A percentile compares a stretch with the other conserved stretches of the same genome.
These are phyloP conservation scores for Tremella mesenterica DNA, from an alignment of 768 basidiomycete species.

Conservation along the genomic window DNA sequence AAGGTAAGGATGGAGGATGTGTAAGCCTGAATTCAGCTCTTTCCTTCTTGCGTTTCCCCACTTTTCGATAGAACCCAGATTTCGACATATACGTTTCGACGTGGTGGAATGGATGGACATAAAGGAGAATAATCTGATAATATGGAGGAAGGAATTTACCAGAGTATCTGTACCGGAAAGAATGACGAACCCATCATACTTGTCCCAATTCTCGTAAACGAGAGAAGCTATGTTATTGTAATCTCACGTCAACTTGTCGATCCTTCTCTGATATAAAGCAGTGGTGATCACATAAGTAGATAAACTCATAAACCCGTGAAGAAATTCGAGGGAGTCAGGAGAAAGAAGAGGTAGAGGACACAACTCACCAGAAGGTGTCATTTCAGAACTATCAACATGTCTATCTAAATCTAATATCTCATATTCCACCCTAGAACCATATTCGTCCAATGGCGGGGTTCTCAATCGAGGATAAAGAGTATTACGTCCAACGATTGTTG, in stretches of 20 bases:
- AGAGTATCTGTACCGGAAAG: conserved; percentile 40
- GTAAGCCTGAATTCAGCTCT: conserved; percentile 30
- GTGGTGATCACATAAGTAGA: background rate
- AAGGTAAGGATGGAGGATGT: conserved; percentile 36
- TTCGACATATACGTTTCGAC: too few species aligned
- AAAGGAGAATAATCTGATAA: background rate
- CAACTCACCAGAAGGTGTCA: conserved; percentile 33
- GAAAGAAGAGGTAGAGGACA: background rate
- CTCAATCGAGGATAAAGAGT: conserved; percentile 22
- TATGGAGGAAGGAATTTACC: conserved; percentile 8
- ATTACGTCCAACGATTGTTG: conserved; percentile 17
- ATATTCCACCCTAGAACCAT: conserved; percentile 23
- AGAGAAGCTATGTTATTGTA: conserved; percentile 34
- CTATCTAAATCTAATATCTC: conserved; percentile 36
- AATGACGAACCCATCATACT: conserved; percentile 34
- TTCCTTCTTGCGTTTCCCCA: too few species aligned
- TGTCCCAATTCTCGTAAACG: conserved; percentile 32
- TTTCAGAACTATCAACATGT: conserved; percentile 37
- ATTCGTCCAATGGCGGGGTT: conserved; percentile 27
- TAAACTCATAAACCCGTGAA: background rate
- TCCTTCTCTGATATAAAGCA: background rate
- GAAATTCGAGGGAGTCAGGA: background rate
- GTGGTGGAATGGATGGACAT: background rate
- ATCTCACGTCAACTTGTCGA: conserved; percentile 12
- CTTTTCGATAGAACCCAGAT: too few species aligned